These are phyloP conservation scores for Ascomycota sp. DNA, from an alignment of 2,329 filamentous ascomycete species.

Conservation along the genomic window DNA sequence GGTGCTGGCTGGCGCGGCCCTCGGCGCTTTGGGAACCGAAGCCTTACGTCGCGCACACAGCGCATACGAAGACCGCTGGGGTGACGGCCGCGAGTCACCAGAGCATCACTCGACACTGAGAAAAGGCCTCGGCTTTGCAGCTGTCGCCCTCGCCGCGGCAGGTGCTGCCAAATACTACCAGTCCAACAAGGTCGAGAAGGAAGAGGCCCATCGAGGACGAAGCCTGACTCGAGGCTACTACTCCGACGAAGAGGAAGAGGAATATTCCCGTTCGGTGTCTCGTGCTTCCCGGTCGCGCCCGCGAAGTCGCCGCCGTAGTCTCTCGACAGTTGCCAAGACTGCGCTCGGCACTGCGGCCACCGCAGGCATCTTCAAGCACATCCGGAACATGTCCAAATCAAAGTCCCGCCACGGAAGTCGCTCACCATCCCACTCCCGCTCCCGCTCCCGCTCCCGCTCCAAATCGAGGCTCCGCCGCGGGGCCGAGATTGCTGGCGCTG, in stretches of 20 bases:
- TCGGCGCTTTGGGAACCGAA: conserved; percentile 40
- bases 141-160: conserved; percentile 38
- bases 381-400: conserved; percentile 26
- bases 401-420: conserved; percentile 8
- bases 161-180: conserved; percentile 44
- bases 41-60: conserved; percentile 36
- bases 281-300: conserved; percentile 17
- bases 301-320: conserved; percentile 22
- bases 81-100: conserved; percentile 16
- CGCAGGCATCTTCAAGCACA: conserved; percentile 34
- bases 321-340: conserved; percentile 30
- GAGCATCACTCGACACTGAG: conserved; percentile 28
- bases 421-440: conserved; percentile 11
- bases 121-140: conserved; percentile 38
- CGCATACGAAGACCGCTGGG: conserved; percentile 32
- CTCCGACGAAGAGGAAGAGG: conserved; percentile 18
- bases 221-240: conserved; percentile 23
- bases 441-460: conserved; percentile 16
- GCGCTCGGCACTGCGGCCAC: conserved; percentile 34
- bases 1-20: conserved; percentile 35
- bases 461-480: conserved; percentile 27
- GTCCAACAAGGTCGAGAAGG: conserved; percentile 34
- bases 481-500: conserved; percentile 37
- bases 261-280: conserved; percentile 17
- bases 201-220: conserved; percentile 33